Conservation (phyloP, 208 protist genomes). For the Trypanosoma lewisi region DNA sequence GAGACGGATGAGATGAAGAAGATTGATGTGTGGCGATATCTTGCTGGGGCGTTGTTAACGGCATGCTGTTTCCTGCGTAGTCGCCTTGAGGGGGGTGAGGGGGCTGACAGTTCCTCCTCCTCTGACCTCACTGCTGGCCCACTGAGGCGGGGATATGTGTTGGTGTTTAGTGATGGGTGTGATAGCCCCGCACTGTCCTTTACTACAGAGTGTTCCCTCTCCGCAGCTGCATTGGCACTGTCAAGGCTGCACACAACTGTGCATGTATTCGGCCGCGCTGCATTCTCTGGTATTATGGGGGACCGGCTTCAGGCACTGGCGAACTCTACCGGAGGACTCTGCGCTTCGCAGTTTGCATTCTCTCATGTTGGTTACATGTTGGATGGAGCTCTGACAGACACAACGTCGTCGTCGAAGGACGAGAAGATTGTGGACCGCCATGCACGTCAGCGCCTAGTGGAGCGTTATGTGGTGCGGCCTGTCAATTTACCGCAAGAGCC, state of each 20-base stretch:
- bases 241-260: conserved; percentile 35
- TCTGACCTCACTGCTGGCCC: not conserved
- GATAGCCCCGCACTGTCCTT: conserved; percentile 29
- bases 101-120: not conserved
- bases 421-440: conserved; percentile 25
- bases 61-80: conserved; percentile 46
- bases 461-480: conserved; percentile 57
- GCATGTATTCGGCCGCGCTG: conserved; percentile 51
- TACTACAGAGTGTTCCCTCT: conserved; percentile 65
- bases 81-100: conserved; percentile 18
- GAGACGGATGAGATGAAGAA: not conserved
- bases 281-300: not conserved
- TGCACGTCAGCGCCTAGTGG: conserved; percentile 48
- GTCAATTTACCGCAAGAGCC: conserved; percentile 42
- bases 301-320: conserved; percentile 16
- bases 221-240: conserved; percentile 37
- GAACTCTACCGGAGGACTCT: conserved; percentile 20
- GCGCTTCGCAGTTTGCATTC: conserved; percentile 9
- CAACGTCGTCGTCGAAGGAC: conserved; percentile 5
- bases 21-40: conserved; percentile 43
- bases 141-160: conserved; percentile 18
- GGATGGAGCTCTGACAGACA: not conserved
- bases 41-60: conserved; percentile 65
- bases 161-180: conserved; percentile 66
- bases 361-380: conserved; percentile 20